Evolutionary conservation across 2,329 filamentous ascomycete genomes (phyloP), one percentile per base, ranked within the genome.

Genomic region (Helicocarpus griseus): DNA sequence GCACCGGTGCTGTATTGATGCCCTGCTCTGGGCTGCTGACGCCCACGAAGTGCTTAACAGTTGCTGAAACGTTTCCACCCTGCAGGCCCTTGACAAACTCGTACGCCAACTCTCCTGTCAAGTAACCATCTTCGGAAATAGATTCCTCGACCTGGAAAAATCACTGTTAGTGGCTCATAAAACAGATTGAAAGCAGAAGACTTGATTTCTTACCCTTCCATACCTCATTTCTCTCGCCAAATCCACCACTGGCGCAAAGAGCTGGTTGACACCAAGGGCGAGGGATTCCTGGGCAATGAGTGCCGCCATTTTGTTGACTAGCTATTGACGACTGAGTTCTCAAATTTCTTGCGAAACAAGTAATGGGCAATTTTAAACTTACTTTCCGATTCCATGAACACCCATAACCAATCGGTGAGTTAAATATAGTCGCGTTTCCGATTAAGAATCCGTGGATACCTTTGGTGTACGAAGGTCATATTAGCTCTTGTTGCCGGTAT

Each of bases 371-470:
- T 29, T 13, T 13, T 2, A 2, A 11, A 13, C 57, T 51, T 57
- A 69, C 67, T 35, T 75, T 73, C 0, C 78, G 77, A 61, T 89
- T 86, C 71, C 82, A 89, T 0, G 84, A 84, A 60, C 83, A 87
- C 14, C 80, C 85, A 49, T 85, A 79, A 6, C 73, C 85, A 58
- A 89, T 87, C 0, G 86, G 85, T 1, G 82, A 86, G 67, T 88
- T 89, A 72, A 88, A 89, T 53, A 89, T 86, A 1, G 86, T 89
- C 2, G 83, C 85, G 63, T 88, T 88, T 8, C 78, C 77, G 40
- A 84, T 77, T 29, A 87, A 71, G 57, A 88, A 82, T 1, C 85
- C 86, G 60, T 89, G 85, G 41, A 89, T 84, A 35, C 45, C 39
- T 41, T 3, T n/a, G n/a, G n/a, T n/a, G n/a, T n/a, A n/a, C n/a